Percentiles rank a stretch among this genome's conserved stretches.
These are phyloP conservation scores for Talaromyces ruber DNA, from an alignment of 495 filamentous ascomycete genomes.

Conservation along the genomic window DNA sequence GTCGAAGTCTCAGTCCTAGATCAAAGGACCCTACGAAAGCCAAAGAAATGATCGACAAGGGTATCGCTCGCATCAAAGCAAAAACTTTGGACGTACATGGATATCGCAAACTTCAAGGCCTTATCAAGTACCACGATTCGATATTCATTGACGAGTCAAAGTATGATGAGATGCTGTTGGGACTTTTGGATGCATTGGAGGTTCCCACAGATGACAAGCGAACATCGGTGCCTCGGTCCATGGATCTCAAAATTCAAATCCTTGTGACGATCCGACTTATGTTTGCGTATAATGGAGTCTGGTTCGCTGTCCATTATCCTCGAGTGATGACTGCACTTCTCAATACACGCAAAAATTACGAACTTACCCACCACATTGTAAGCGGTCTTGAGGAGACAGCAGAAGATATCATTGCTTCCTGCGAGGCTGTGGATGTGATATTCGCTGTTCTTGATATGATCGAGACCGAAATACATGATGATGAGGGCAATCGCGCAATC, in stretches of 20 bases:
- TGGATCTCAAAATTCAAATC: constrained; percentile 77
- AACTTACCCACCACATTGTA: constrained; percentile 45
- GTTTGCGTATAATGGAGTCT: constrained; percentile 54
- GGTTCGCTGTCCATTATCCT: constrained; percentile 56
- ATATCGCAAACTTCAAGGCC: constrained; percentile 77
- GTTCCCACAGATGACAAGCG: constrained; percentile 28
- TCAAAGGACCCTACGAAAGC: constrained; percentile 40
- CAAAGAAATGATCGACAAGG: constrained; percentile 59
- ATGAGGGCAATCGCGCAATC: constrained; percentile 24
- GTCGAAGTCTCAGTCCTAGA: constrained; percentile 27
- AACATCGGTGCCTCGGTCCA: constrained; percentile 38
- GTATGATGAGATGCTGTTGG: constrained; percentile 66
- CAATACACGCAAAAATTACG: constrained; percentile 49
- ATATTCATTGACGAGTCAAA: constrained; percentile 45
- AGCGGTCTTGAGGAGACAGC: constrained; percentile 49
- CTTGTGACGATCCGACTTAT: constrained; percentile 73
- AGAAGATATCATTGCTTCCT: constrained; percentile 41
- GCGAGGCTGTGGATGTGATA: constrained; percentile 38
- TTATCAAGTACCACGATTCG: constrained; percentile 60
- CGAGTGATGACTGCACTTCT: constrained; percentile 60
- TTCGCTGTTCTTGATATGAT: constrained; percentile 41
- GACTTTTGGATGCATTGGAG: constrained; percentile 70
- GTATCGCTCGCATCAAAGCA: constrained; percentile 62
- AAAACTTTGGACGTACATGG: constrained; percentile 74
- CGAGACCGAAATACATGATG: constrained; percentile 21